Conservation (phyloP, 2,329 filamentous ascomycete genomes). For the Ascochyta lentis region DNA sequence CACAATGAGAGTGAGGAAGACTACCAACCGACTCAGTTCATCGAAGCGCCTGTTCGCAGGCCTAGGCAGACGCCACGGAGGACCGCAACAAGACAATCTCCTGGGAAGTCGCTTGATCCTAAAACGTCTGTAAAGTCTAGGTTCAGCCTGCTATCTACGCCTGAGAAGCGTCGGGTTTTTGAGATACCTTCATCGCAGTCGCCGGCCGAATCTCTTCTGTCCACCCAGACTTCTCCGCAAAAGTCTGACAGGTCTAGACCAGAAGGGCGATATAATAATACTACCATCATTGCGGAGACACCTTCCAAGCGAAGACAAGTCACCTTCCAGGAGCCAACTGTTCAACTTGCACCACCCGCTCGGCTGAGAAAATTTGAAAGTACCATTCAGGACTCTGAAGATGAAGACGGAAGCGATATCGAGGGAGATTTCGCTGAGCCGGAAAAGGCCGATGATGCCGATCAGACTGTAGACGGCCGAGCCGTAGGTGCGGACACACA, state of each 20-base stretch:
- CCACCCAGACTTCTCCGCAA: constrained; percentile 34
- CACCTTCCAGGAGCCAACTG: constrained; percentile 27
- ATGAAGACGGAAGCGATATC: constrained; percentile 35
- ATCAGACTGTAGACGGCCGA: not conserved
- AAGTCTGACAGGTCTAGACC: constrained; percentile 25
- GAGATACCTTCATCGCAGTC: constrained; percentile 48
- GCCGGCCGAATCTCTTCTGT: constrained; percentile 38
- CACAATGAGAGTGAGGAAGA: constrained; percentile 26
- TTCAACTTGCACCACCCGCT: constrained; percentile 21
- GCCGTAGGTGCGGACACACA: constrained; percentile 36
- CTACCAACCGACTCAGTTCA: constrained; percentile 40
- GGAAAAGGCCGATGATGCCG: not conserved
- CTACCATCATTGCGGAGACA: constrained; percentile 23
- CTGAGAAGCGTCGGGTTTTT: constrained; percentile 38
- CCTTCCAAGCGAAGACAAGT: constrained; percentile 43
- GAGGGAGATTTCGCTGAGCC: constrained; percentile 22
- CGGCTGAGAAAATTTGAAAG: constrained; percentile 35
- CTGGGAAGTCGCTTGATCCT: not conserved
- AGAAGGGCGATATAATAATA: constrained; percentile 23
- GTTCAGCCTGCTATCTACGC: constrained; percentile 42
- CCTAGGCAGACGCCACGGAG: constrained; percentile 17
- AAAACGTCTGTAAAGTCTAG: constrained; percentile 22
- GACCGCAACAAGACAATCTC: not conserved
- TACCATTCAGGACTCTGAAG: constrained; percentile 44
- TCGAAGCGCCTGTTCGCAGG: constrained; percentile 28